Base-by-base conservation (phyloP, 164 flowering plant genomes). In the Vitis labrusca region DNA sequence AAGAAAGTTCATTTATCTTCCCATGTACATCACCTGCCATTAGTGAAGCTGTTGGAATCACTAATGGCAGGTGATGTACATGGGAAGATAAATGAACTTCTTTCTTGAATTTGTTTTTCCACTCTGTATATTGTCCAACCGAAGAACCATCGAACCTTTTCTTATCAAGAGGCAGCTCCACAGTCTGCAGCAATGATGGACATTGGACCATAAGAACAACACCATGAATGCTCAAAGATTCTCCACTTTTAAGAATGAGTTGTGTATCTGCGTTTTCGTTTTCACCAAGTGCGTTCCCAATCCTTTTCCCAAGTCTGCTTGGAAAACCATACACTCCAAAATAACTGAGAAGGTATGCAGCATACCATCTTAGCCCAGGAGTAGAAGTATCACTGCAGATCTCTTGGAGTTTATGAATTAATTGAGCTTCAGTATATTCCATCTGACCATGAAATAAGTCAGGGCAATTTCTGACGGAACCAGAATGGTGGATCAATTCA, bases 261-360 rank as follows among this genome's bases (percentile, higher is more conserved):
- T 65, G 67, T 63, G 86, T 30, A 71, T 94, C 93, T 10, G 86
- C 76, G 72, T 67, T 64, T 47, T 85, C 87, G 29, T 77, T 71
- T 52, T 76, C 85, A 57, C 74, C n/a, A 62, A 87, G 80, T 59
- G 81, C 81, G 78, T 85, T 83, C 64, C 78, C 85, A 57, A 92
- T 66, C 58, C 80, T 78, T 49, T 76, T 74, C 5, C 89, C 94
- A 74, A 86, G 74, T 69, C 74, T 79, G 71, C 81, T 79, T 17
- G 88, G 93, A 74, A 88, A 94, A 13, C 97, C 97, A 84, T 86
- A 92, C 3, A 71, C 9, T 12, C 92, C 97, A 76, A 89, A 83
- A 72, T 66, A 84, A 57, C 85, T 81, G 50, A 91, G 89, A 76
- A 86, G 54, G 55, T 83, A 82, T 14, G 93, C 81, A 71, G 91